Evolutionary conservation across 352 stramenopile genomes (phyloP), one percentile per base, ranked within the genome.

Genomic region (Globisporangium alternatum): DNA sequence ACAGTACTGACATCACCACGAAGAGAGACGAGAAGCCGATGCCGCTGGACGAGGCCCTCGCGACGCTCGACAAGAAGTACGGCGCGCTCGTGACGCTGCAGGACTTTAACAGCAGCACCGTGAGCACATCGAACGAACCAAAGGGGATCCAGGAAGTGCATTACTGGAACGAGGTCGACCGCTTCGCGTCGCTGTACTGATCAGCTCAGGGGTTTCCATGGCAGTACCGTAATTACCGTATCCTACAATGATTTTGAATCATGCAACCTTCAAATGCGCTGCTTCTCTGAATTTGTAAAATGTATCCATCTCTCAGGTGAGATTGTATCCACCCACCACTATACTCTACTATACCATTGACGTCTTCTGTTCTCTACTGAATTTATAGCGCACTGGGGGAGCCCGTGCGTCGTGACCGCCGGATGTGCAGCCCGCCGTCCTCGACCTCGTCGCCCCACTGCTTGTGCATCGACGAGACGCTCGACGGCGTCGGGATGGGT

Each of bases 361-460:
- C 25, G 25, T 28, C 2, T 28, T 28, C 25, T 28, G 25, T 28
- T 28, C 25, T 28, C 25, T 28, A 28, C 2, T 28, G 25, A 28
- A 28, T n/a, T n/a, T 21, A 47, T 4, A 47, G 4, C 6, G 13
- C 41, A 15, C 41, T 47, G 41, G 15, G 21, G 41, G 35, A 41
- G 10, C 35, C 3, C 35, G 35, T 41, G 41, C 17, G 41, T 15
- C 41, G 41, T 21, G 41, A 41, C 15, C 41, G 3, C 5, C 41
- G 41, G 41, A 21, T 19, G 17, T 47, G 41, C 41, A 47, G 41
- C 41, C 41, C 41, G 17, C 72, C 75, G 21, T 83, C 74, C 25
- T 88, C 80, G 22, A 80, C 68, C 10, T 79, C 71, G 44, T 89
- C 80, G 15, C 41, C 41, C 80, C 80, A 90, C 60, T 83, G 78